A percentile compares a stretch with the other conserved stretches of the same genome.
phyloP scores from a whole-genome alignment of 2,329 filamentous ascomycete species.

The Bipolaris victoriae region DNA sequence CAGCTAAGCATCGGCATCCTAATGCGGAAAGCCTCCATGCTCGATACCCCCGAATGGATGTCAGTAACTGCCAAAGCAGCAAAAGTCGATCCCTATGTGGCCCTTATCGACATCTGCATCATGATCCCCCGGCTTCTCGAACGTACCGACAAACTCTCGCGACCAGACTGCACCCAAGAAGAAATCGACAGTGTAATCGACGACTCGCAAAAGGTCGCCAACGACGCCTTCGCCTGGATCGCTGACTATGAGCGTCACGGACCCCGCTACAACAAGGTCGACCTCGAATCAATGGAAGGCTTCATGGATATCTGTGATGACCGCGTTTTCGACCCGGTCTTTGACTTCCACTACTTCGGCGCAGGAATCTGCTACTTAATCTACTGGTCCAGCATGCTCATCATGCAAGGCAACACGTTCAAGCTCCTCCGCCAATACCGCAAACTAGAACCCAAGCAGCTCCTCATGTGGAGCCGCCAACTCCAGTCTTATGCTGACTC shows the following conservation, averaged over 20 bases:
- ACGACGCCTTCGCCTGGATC: conserved; percentile 39
- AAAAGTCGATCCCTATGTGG: conserved; percentile 43
- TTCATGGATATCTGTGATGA: conserved; percentile 39
- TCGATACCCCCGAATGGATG: conserved; percentile 44
- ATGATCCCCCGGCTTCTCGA: conserved; percentile 45
- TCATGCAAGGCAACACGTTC: conserved; percentile 46
- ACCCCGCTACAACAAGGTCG: conserved; percentile 37
- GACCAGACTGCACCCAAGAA: conserved; percentile 6
- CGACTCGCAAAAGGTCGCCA: conserved; percentile 35
- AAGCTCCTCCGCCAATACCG: conserved; percentile 32
- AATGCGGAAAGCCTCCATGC: conserved; percentile 44
- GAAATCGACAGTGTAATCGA: conserved; percentile 35
- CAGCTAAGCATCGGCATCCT: conserved; percentile 46
- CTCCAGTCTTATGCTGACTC: conserved; percentile 39
- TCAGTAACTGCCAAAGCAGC: conserved; percentile 38
- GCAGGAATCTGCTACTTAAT: conserved; percentile 44
- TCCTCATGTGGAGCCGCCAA: conserved; percentile 42
- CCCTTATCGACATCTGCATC: conserved; percentile 43
- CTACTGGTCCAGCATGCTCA: conserved; percentile 48
- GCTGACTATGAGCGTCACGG: conserved; percentile 39
- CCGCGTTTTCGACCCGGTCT: conserved; percentile 37
- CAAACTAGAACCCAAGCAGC: conserved; percentile 36
- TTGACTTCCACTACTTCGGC: conserved; percentile 41
- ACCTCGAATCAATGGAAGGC: conserved; percentile 30
- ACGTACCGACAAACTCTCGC: conserved; percentile 34